A percentile compares a stretch with the other conserved stretches of the same genome.
phyloP scores from a whole-genome alignment of 2,329 filamentous ascomycete species.

The Triangularia setosa region DNA sequence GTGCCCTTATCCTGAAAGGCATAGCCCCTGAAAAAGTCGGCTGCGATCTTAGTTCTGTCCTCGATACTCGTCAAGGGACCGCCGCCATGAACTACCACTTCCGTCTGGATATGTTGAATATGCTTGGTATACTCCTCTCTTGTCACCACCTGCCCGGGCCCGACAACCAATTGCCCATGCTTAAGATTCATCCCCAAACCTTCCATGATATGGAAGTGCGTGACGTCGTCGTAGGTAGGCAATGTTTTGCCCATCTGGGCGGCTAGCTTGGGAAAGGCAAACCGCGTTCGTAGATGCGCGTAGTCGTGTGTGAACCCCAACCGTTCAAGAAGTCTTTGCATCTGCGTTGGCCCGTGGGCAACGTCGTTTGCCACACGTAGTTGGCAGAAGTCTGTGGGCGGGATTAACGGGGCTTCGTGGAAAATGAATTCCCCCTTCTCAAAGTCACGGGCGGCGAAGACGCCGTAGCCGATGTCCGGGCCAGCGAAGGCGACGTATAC shows the following conservation, averaged over 20 bases:
- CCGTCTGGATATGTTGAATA: background rate
- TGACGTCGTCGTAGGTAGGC: background rate
- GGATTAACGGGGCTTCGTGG: constrained; percentile 26
- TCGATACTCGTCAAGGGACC: background rate
- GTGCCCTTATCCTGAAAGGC: constrained; percentile 8
- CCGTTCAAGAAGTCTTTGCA: background rate
- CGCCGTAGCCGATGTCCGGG: constrained; percentile 28
- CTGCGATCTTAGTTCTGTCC: background rate
- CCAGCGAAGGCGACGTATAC: constrained; percentile 21
- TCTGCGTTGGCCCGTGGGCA: background rate
- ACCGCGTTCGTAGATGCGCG: background rate
- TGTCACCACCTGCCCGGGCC: background rate
- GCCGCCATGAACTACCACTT: background rate
- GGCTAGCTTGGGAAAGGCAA: background rate
- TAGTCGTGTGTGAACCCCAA: background rate
- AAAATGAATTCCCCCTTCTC: constrained; percentile 27
- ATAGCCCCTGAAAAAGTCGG: background rate
- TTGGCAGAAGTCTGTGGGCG: constrained; percentile 22
- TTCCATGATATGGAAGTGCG: background rate
- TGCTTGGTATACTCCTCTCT: background rate
- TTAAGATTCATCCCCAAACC: background rate
- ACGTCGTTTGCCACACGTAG: constrained; percentile 13
- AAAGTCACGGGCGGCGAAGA: constrained; percentile 29
- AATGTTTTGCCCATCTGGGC: background rate
- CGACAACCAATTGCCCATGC: background rate